Conservation (phyloP, 1,284 basidiomycete genomes). For the Golubevia sp. region DNA sequence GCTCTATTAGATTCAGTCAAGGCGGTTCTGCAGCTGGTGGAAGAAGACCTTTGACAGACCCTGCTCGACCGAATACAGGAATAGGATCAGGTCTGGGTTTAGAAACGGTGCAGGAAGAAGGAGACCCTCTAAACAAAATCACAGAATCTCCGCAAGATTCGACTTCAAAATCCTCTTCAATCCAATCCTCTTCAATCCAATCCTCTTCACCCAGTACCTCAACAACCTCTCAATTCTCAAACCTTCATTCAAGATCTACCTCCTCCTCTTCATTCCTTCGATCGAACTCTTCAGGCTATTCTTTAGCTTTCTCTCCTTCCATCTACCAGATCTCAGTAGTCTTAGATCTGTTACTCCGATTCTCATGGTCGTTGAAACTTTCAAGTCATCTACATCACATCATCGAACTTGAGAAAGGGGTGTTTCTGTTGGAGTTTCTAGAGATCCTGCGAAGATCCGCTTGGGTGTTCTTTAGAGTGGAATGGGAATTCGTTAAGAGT, state of each 20-base stretch:
- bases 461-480: slow-evolving; percentile 94
- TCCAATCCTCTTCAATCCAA: neutral
- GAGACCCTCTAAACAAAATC: no score
- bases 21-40: neutral
- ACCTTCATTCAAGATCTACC: slow-evolving; percentile 27
- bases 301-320: slow-evolving; percentile 73
- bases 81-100: no score
- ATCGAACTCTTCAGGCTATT: slow-evolving; percentile 68
- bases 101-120: no score
- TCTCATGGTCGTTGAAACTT: slow-evolving; percentile 93
- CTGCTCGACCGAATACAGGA: no score
- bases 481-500: slow-evolving; percentile 63
- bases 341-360: slow-evolving; percentile 84
- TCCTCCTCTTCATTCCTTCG: slow-evolving; percentile 34
- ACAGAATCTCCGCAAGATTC: no score
- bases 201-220: slow-evolving; percentile 52
- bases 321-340: slow-evolving; percentile 84
- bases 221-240: slow-evolving; percentile 7
- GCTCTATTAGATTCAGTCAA: neutral
- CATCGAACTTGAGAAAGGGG: slow-evolving; percentile 78
- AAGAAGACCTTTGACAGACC: neutral
- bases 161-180: no score
- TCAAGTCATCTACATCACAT: slow-evolving; percentile 83
- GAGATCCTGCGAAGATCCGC: slow-evolving; percentile 89
- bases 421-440: slow-evolving; percentile 87